Percentiles rank a stretch among this genome's conserved stretches.
Conservation (phyloP, 1,284 basidiomycete species). For the Psilocybe mexicana region DNA sequence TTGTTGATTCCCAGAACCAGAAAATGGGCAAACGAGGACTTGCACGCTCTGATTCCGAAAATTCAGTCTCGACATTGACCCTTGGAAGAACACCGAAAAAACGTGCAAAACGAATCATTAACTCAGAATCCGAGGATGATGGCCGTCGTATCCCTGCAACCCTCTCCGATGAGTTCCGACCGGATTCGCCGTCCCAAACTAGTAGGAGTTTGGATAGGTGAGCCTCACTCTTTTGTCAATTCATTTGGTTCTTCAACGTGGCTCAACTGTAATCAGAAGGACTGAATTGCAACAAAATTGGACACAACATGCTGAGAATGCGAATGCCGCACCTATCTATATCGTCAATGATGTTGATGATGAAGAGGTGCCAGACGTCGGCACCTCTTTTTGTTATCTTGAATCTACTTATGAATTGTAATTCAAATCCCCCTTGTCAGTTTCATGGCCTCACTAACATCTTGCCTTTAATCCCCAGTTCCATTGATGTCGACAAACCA, state of each 20-base stretch:
- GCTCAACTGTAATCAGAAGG: constrained; percentile 23
- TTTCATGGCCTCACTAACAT: not conserved
- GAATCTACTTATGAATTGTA: constrained; percentile 53
- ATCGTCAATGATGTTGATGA: constrained; percentile 50
- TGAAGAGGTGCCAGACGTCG: constrained; percentile 45
- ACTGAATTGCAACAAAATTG: constrained; percentile 38
- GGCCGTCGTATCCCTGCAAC: not conserved
- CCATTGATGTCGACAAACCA: constrained; percentile 20
- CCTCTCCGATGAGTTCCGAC: not conserved
- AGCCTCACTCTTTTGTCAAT: not conserved
- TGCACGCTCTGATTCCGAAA: not conserved
- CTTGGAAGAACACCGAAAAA: not conserved
- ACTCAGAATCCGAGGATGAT: not conserved
- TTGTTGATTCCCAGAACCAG: not conserved
- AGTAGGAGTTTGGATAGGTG: not conserved
- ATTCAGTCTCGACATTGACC: not conserved
- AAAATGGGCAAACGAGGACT: not conserved
- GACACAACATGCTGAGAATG: constrained; percentile 37
- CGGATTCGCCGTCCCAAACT: not conserved
- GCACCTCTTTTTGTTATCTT: constrained; percentile 47
- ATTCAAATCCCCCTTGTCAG: constrained; percentile 19
- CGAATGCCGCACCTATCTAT: constrained; percentile 43
- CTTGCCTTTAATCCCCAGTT: constrained; percentile 16
- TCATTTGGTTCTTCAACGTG: too few relatives aligned
- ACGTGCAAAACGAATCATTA: not conserved